Evolutionary conservation across 1,284 basidiomycete species (phyloP).

Genomic region (Pascua guehoae): DNA sequence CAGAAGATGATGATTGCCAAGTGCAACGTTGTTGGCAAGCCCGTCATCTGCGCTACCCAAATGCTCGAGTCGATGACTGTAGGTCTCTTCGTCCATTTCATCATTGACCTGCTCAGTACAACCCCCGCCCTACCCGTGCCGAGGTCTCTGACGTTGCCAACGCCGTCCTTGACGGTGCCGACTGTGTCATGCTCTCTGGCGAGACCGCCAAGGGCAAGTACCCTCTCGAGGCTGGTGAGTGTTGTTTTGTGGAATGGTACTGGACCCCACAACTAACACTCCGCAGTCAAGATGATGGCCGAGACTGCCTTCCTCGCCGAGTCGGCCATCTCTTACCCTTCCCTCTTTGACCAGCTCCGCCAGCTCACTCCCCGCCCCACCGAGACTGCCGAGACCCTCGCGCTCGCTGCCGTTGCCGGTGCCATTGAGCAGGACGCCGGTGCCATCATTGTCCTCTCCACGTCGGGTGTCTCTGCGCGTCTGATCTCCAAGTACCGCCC

Average conservation of each 20-base stretch:
- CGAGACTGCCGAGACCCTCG: constrained; percentile 87
- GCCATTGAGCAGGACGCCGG: constrained; percentile 90
- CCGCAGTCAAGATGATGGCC: constrained; percentile 90
- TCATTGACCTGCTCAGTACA: constrained; percentile 60
- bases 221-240: constrained; percentile 82
- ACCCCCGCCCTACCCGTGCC: constrained; percentile 92
- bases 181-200: constrained; percentile 98
- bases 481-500: constrained; percentile 97
- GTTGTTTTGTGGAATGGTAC: neutral
- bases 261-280: neutral
- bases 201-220: constrained; percentile 96
- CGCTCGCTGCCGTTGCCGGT: constrained; percentile 88
- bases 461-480: constrained; percentile 87
- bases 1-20: constrained; percentile 99
- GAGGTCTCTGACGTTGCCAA: constrained; percentile 98
- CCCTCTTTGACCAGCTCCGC: constrained; percentile 84
- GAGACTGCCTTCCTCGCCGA: constrained; percentile 95
- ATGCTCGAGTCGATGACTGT: constrained; percentile 99
- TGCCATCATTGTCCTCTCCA: constrained; percentile 94
- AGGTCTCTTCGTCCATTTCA: constrained; percentile 28
- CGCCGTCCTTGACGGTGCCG: constrained; percentile 91
- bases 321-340: constrained; percentile 86
- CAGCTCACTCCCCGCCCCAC: constrained; percentile 76
- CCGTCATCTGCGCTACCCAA: constrained; percentile 97
- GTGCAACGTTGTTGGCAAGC: constrained; percentile 94